phyloP scores from a whole-genome alignment of 78 protist species.

The Dictyostelium purpureum region DNA sequence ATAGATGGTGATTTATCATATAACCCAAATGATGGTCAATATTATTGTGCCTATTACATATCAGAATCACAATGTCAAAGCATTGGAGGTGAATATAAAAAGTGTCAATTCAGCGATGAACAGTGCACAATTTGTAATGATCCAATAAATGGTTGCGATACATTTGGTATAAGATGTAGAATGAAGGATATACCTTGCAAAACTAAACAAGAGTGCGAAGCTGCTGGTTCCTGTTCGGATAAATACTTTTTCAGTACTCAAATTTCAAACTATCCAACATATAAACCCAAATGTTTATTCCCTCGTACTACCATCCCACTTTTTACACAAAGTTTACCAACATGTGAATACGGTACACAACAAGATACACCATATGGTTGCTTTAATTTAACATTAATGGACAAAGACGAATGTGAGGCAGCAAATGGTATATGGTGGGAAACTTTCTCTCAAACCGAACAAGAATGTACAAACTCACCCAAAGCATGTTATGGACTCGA shows the following conservation, averaged over 20 bases:
- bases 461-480: not conserved
- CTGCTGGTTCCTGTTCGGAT: conserved; percentile 10
- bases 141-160: not conserved
- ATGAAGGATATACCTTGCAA: not conserved
- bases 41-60: not conserved
- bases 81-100: no score
- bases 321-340: not conserved
- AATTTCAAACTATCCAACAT: not conserved
- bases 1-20: not conserved
- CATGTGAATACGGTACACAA: not conserved
- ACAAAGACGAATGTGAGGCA: not conserved
- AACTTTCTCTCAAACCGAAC: not conserved
- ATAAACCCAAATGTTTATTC: conserved; percentile 38
- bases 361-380: conserved; percentile 48
- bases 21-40: not conserved
- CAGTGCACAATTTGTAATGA: conserved; percentile 10
- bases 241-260: not conserved
- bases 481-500: conserved; percentile 11
- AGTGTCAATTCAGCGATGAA: no score
- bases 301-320: not conserved
- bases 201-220: not conserved
- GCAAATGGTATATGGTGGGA: conserved; percentile 23
- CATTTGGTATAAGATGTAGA: not conserved
- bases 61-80: no score
- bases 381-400: not conserved